Base-by-base conservation (phyloP, 164 flowering plant genomes). In the Liriodendron chinense region DNA sequence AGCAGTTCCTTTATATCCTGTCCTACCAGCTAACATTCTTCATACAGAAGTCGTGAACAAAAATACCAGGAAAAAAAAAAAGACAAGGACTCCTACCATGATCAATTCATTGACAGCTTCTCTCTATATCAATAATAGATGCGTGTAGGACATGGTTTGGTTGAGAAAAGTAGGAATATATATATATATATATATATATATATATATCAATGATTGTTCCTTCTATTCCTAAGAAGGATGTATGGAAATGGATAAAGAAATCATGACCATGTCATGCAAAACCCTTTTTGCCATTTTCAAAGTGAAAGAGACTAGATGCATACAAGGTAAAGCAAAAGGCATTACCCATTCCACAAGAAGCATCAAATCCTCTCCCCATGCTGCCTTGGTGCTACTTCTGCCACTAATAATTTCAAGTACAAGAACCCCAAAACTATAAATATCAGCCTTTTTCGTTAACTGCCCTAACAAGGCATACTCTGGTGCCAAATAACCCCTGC, bases 401-500 rank as follows among this genome's bases (percentile, higher is more conserved):
- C 97, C 94, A 75, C 97, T 91, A 49, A 92, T 74, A 64, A 92
- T 84, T 83, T 94, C 97, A 64, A 94, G 97, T 59, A 91, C 12
- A 67, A 92, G 89, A 70, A 94, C 90, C 71, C 98, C 98, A 75
- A 91, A 94, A 73, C 96, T 91, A 82, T 92, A 94, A 57, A 94
- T 83, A 78, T 92, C 98, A 12, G 93, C 96, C 82, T 92, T 94
- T 80, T 86, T 89, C 13, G 98, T 91, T 22, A 92, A 85, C 76
- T 88, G 90, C 74, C 94, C 94, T 26, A 86, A 67, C 75, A 85
- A 72, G 12, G 93, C 93, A 83, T 92, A 92, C 77, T 94, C 98
- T 1, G 98, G 98, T 47, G 97, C 98, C 71, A 91, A 79, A 83
- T 94, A 92, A 70, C 98, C 98, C 73, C 98, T 93, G 88, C 80